Percentiles rank a stretch among this genome's conserved stretches.
Evolutionary conservation across 305 asterid genomes (phyloP).

Genomic region (Rubia tinctorum): DNA sequence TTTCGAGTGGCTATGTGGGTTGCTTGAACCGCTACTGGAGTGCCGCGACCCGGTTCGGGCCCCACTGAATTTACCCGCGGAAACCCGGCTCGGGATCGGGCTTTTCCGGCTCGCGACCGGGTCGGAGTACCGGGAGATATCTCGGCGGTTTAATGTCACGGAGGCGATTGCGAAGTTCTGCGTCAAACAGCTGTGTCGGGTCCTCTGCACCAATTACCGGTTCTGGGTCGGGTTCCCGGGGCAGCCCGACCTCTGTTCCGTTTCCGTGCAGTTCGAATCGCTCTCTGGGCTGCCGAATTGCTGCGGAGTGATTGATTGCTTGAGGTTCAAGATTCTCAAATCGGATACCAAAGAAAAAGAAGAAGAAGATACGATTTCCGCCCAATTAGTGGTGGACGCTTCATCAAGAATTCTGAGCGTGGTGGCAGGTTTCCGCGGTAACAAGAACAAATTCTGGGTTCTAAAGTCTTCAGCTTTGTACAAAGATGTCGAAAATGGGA

Average conservation of each 20-base stretch:
- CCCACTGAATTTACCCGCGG: slow-evolving; percentile 55
- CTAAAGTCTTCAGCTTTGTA: slow-evolving; percentile 53
- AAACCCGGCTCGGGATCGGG: slow-evolving; percentile 73
- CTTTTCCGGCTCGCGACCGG: slow-evolving; percentile 75
- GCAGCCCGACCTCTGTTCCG: slow-evolving; percentile 43
- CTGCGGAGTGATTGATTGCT: slow-evolving; percentile 63
- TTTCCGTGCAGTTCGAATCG: slow-evolving; percentile 51
- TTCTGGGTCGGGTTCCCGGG: slow-evolving; percentile 85
- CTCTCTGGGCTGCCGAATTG: slow-evolving; percentile 77
- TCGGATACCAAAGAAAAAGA: not conserved
- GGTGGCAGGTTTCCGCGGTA: slow-evolving; percentile 62
- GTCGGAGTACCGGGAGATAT: slow-evolving; percentile 48
- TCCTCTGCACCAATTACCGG: slow-evolving; percentile 78
- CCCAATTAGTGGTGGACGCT: slow-evolving; percentile 75
- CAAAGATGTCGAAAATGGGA: slow-evolving; percentile 43
- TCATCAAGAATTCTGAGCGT: slow-evolving; percentile 67
- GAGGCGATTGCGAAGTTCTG: slow-evolving; percentile 53
- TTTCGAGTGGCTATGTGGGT: slow-evolving; percentile 86
- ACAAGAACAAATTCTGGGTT: slow-evolving; percentile 35
- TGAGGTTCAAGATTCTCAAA: slow-evolving; percentile 36
- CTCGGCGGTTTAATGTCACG: slow-evolving; percentile 51
- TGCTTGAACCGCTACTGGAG: slow-evolving; percentile 83
- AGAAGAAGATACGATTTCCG: slow-evolving; percentile 39
- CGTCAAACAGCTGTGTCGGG: slow-evolving; percentile 81
- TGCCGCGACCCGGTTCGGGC: slow-evolving; percentile 80